Evolutionary conservation across 164 flowering plant genomes (phyloP), one percentile per base, ranked within the genome.

Genomic region (Sedum album): DNA sequence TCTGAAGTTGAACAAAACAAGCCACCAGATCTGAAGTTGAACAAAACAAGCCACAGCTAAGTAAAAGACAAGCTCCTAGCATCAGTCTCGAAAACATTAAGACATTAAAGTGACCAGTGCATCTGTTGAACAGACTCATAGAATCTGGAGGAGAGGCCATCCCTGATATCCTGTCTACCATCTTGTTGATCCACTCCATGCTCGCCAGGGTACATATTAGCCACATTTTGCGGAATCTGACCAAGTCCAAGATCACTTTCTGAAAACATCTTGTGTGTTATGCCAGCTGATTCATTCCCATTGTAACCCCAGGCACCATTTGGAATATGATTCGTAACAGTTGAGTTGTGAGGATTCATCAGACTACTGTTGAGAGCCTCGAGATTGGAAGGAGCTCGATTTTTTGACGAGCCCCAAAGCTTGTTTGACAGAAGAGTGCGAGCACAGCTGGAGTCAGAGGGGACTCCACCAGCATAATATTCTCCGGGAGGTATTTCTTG

Each of bases 351-450:
- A 21, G 31, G 35, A 69, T 60, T 35, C 74, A 26, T 60, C 49
- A 42, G 33, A 15, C 7, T 42, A 65, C 28, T 25, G 20, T 41
- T 9, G 23, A 49, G 31, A 31, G 66, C 66, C 48, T 69, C 76
- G 38, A 74, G 71, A 72, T 70, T 75, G 67, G 67, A 41, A 0
- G 82, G 70, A 48, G 83, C 70, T 53, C 70, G 80, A 72, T 69
- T 80, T 80, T 84, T 57, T 28, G 60, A 77, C 33, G 83, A 79
- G 80, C 74, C 82, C 90, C 89, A 86, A 66, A 82, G 79, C 70
- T 85, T 86, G 73, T 75, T 82, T 88, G 98, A 88, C 96, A 93
- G 98, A 93, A 93, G 98, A 93, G 98, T 88, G 96, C 90, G 98
- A 93, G 96, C 98, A 93, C 98, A 77, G 82, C 78, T 75, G 23